Percentiles rank a stretch among this genome's conserved stretches.
Conservation (phyloP, 2,329 filamentous ascomycete genomes). For the Fusarium sp. region DNA sequence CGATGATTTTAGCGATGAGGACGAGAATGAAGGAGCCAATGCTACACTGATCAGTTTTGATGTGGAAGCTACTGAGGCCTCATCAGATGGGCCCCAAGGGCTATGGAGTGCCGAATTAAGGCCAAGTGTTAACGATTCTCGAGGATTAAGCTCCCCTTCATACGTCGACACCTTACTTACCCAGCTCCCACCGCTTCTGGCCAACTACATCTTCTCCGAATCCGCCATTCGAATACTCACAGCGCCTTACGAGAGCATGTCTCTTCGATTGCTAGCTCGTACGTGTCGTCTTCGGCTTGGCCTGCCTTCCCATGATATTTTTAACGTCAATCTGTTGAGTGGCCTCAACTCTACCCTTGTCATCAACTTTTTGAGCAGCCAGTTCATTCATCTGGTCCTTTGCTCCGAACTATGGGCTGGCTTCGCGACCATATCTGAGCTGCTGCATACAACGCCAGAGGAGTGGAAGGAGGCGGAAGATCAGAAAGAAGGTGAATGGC, state of each 20-base stretch:
- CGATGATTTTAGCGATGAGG: constrained; percentile 67
- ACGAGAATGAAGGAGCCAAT: constrained; percentile 64
- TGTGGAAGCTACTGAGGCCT: constrained; percentile 63
- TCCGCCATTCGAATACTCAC: constrained; percentile 55
- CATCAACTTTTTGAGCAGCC: constrained; percentile 58
- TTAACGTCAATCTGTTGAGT: constrained; percentile 48
- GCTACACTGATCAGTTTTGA: constrained; percentile 71
- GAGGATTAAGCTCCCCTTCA: constrained; percentile 41
- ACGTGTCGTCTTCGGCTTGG: constrained; percentile 53
- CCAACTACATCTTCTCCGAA: constrained; percentile 59
- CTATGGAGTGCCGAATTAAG: constrained; percentile 69
- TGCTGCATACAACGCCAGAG: constrained; percentile 27
- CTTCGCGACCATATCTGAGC: constrained; percentile 21
- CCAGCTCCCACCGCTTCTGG: constrained; percentile 59
- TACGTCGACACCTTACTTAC: constrained; percentile 63
- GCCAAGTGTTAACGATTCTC: constrained; percentile 56
- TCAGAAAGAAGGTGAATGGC: constrained; percentile 13
- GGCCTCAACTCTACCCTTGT: constrained; percentile 53
- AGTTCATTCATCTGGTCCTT: constrained; percentile 52
- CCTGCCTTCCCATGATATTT: constrained; percentile 53
- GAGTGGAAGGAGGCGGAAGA: constrained; percentile 31
- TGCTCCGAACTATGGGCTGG: constrained; percentile 27
- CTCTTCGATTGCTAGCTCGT: constrained; percentile 57
- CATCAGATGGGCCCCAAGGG: constrained; percentile 59
- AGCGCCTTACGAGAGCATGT: constrained; percentile 59